Conservation (phyloP, 495 filamentous ascomycete genomes). For the Neurospora hispaniola region DNA sequence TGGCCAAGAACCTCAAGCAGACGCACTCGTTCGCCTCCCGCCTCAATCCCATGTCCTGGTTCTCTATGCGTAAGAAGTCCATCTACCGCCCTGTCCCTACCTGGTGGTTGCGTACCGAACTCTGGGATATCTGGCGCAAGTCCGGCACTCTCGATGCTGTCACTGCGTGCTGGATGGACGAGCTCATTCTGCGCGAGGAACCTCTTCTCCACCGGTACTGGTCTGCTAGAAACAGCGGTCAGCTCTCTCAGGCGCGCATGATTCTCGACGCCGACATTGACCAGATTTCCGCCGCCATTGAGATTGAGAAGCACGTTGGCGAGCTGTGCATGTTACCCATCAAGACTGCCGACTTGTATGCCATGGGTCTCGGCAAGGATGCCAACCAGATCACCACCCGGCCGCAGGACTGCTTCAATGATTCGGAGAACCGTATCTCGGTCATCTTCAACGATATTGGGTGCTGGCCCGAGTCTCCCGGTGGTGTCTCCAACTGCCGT, state of each 20-base stretch:
- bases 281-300: constrained; percentile 49
- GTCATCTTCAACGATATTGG: constrained; percentile 54
- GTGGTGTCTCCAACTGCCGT: constrained; percentile 58
- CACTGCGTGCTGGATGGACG: constrained; percentile 54
- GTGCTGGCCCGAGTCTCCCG: constrained; percentile 57
- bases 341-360: constrained; percentile 52
- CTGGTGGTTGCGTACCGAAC: constrained; percentile 45
- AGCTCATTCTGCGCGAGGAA: constrained; percentile 46
- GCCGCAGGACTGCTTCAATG: constrained; percentile 28
- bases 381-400: constrained; percentile 34
- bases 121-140: constrained; percentile 59
- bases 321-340: constrained; percentile 49
- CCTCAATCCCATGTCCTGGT: constrained; percentile 9
- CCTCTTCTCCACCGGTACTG: constrained; percentile 47
- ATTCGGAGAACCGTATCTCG: constrained; percentile 46
- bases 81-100: constrained; percentile 31
- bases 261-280: constrained; percentile 46
- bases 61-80: constrained; percentile 6
- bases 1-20: constrained; percentile 4
- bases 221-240: constrained; percentile 44
- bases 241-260: constrained; percentile 41
- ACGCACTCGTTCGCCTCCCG: background rate
- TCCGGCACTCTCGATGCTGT: constrained; percentile 47
- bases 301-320: constrained; percentile 48
- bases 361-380: constrained; percentile 55